Percentiles rank a stretch among this genome's conserved stretches.
Conservation (phyloP, 192 early-diverging fungal genomes). For the Coemansia sp. region DNA sequence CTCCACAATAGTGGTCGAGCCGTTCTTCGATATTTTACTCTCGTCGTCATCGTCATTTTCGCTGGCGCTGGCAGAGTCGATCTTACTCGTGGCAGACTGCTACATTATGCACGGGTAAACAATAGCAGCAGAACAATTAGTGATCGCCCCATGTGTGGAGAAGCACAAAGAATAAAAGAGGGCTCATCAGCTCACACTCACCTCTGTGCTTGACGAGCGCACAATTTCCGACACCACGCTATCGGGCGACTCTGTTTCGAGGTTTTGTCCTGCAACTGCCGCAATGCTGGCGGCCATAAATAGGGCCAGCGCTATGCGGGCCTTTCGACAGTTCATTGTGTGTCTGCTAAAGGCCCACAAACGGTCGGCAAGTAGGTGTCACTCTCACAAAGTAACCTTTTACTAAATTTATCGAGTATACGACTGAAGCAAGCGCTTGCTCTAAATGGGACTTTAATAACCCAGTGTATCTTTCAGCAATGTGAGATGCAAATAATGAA, state of each 20-base stretch:
- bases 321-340: conserved; percentile 34
- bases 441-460: too few species aligned
- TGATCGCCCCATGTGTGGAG: background rate
- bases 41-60: background rate
- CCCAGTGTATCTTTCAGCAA: too few species aligned
- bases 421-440: too few species aligned
- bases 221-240: background rate
- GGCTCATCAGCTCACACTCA: background rate
- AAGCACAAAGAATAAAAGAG: background rate
- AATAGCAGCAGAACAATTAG: background rate
- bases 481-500: background rate
- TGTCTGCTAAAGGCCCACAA: background rate
- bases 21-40: background rate
- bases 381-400: background rate
- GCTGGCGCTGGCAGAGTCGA: background rate
- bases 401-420: too few species aligned
- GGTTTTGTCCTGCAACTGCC: conserved; percentile 4
- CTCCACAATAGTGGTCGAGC: background rate
- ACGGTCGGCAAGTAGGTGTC: background rate
- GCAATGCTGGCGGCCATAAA: conserved; percentile 23
- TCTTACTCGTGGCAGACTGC: background rate
- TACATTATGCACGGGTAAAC: background rate
- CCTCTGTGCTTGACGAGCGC: background rate
- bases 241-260: background rate
- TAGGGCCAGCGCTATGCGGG: conserved; percentile 39